These are phyloP conservation scores for Penicillium macrosclerotiorum DNA, from an alignment of 495 filamentous ascomycete species.

Conservation along the genomic window DNA sequence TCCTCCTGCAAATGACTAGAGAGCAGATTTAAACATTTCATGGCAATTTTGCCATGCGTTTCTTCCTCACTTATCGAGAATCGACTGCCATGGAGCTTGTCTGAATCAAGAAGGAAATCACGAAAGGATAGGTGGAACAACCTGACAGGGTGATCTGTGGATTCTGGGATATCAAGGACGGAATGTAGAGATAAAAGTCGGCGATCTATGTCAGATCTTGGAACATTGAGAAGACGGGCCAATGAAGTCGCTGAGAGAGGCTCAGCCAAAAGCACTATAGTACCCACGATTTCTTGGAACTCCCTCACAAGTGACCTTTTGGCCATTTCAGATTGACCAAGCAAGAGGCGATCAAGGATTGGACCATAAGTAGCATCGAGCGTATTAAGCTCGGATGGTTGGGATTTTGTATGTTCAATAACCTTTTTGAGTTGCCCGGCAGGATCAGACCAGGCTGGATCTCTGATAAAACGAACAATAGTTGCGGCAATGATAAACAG, in stretches of 20 bases:
- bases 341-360: conserved; percentile 18
- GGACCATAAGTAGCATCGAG: conserved; percentile 27
- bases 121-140: conserved; percentile 10
- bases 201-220: neutral
- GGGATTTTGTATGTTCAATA: conserved; percentile 2
- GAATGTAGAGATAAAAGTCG: conserved; percentile 21
- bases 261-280: conserved; percentile 24
- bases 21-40: conserved; percentile 21
- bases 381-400: neutral
- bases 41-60: conserved; percentile 4
- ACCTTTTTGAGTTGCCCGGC: conserved; percentile 11
- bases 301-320: conserved; percentile 9
- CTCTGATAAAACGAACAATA: conserved; percentile 24
- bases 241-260: conserved; percentile 22
- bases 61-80: conserved; percentile 10
- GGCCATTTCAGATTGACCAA: neutral
- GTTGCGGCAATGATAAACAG: conserved; percentile 35
- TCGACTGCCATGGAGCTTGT: conserved; percentile 7
- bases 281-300: conserved; percentile 24
- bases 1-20: neutral
- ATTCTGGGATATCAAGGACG: conserved; percentile 26
- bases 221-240: conserved; percentile 7
- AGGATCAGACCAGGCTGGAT: conserved; percentile 13
- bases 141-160: conserved; percentile 11
- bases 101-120: conserved; percentile 9